Conservation (phyloP, 345 rosid genomes). For the Aquilaria sinensis region DNA sequence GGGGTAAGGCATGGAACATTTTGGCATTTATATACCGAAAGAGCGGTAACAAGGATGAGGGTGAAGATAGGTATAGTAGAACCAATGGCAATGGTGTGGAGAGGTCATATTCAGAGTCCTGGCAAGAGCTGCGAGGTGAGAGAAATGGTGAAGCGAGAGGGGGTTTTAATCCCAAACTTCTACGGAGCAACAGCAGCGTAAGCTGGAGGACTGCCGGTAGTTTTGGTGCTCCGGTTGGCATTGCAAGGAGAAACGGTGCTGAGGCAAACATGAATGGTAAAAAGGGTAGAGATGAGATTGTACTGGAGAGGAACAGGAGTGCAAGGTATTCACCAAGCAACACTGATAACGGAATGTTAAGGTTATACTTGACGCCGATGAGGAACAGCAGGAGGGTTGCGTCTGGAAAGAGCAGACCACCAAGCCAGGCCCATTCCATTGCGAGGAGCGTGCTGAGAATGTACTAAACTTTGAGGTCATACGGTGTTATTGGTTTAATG, state of each 20-base stretch:
- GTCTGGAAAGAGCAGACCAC: slow-evolving; percentile 47
- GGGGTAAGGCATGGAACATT: slow-evolving; percentile 88
- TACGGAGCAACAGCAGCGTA: slow-evolving; percentile 92
- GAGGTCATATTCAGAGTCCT: slow-evolving; percentile 76
- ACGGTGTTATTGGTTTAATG: slow-evolving; percentile 34
- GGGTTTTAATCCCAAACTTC: slow-evolving; percentile 64
- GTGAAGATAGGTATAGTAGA: slow-evolving; percentile 65
- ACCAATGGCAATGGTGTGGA: slow-evolving; percentile 58
- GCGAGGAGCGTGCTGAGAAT: slow-evolving; percentile 69
- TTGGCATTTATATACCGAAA: slow-evolving; percentile 73
- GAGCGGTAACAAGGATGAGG: slow-evolving; percentile 59
- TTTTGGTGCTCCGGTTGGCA: slow-evolving; percentile 41
- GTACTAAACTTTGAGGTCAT: slow-evolving; percentile 45
- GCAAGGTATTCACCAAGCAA: slow-evolving; percentile 74
- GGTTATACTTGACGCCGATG: slow-evolving; percentile 74
- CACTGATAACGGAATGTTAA: slow-evolving; percentile 68
- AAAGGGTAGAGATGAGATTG: slow-evolving; percentile 58
- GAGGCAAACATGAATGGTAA: slow-evolving; percentile 51
- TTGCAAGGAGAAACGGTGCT: slow-evolving; percentile 49
- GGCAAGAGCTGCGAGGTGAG: slow-evolving; percentile 76
- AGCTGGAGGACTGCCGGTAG: slow-evolving; percentile 77
- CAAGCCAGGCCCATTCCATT: slow-evolving; percentile 58
- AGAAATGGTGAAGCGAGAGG: slow-evolving; percentile 48
- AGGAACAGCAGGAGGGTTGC: slow-evolving; percentile 60
- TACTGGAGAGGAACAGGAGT: slow-evolving; percentile 69